A percentile compares a stretch with the other conserved stretches of the same genome.
Conservation (phyloP, 176 grass and related monocot species). For the Cymbopogon citratus region DNA sequence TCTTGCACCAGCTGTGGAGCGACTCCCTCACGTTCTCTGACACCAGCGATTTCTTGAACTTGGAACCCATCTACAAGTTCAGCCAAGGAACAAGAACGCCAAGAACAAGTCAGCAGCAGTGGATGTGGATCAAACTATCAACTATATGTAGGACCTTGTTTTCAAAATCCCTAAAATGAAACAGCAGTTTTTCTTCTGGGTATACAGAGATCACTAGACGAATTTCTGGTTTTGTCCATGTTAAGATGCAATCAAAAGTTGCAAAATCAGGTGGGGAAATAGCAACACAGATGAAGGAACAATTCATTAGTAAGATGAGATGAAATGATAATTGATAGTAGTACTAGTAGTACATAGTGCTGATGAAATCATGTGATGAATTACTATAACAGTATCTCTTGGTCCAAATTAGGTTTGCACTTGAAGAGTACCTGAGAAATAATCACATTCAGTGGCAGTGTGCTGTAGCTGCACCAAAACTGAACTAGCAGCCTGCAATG, state of each 20-base stretch:
- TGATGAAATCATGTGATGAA: not conserved
- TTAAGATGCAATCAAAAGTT: not conserved
- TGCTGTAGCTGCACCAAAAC: conserved; percentile 97
- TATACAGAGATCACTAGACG: not conserved
- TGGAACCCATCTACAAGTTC: conserved; percentile 76
- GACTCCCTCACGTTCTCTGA: conserved; percentile 82
- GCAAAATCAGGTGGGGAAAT: not conserved
- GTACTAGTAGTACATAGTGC: not conserved
- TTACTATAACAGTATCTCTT: not conserved
- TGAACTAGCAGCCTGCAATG: conserved; percentile 75
- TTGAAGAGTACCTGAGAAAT: conserved; percentile 72
- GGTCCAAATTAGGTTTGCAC: not conserved
- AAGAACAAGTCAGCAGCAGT: not conserved
- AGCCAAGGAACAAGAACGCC: not conserved
- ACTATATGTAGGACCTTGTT: not conserved
- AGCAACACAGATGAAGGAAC: not conserved
- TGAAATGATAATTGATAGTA: not conserved
- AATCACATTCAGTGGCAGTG: conserved; percentile 87
- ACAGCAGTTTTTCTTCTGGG: not conserved
- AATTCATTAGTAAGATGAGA: not conserved
- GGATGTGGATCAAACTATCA: not conserved
- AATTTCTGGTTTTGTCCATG: not conserved
- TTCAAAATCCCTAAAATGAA: not conserved
- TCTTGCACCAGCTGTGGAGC: conserved; percentile 86
- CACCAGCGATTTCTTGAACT: conserved; percentile 79